Conservation (phyloP, 495 filamentous ascomycete genomes). For the Xylaria nigripes region DNA sequence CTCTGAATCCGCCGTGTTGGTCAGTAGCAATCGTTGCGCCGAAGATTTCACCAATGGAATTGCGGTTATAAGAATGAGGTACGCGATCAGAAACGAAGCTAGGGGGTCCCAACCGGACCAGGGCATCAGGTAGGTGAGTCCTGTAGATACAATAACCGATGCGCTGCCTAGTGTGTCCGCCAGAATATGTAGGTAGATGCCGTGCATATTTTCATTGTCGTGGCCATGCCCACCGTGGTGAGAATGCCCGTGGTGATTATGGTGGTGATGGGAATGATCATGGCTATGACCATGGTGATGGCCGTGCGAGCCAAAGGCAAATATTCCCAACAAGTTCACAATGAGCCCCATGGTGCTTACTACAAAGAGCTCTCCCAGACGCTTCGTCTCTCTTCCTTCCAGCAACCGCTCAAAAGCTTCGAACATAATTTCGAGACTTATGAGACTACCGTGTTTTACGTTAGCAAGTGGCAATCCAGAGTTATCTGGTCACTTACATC, state of each 20-base stretch:
- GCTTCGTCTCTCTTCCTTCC: slow-evolving; percentile 70
- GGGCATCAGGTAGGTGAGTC: slow-evolving; percentile 72
- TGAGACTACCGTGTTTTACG: slow-evolving; percentile 49
- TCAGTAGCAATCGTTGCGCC: slow-evolving; percentile 71
- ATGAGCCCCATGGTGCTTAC: slow-evolving; percentile 77
- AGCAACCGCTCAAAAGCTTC: slow-evolving; percentile 84
- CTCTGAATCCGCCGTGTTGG: slow-evolving; percentile 76
- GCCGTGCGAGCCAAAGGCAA: slow-evolving; percentile 67
- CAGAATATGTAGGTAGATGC: slow-evolving; percentile 94
- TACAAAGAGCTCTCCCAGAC: slow-evolving; percentile 76
- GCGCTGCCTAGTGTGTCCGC: slow-evolving; percentile 92
- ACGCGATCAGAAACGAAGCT: slow-evolving; percentile 87
- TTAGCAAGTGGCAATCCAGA: neutral
- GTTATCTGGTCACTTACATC: slow-evolving; percentile 47
- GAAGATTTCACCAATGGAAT: slow-evolving; percentile 80
- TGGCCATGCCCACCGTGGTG: slow-evolving; percentile 43
- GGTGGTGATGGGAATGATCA: slow-evolving; percentile 32
- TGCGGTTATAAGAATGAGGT: slow-evolving; percentile 82
- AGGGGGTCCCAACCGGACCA: slow-evolving; percentile 96
- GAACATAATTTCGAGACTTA: slow-evolving; percentile 93
- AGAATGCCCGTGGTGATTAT: slow-evolving; percentile 21
- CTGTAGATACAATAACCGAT: slow-evolving; percentile 87
- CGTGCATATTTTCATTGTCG: slow-evolving; percentile 97
- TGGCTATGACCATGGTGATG: slow-evolving; percentile 62
- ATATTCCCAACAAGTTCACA: slow-evolving; percentile 88